Evolutionary conservation across 2,329 filamentous ascomycete genomes (phyloP), one percentile per base, ranked within the genome.

Genomic region (Juglanconis sp.): DNA sequence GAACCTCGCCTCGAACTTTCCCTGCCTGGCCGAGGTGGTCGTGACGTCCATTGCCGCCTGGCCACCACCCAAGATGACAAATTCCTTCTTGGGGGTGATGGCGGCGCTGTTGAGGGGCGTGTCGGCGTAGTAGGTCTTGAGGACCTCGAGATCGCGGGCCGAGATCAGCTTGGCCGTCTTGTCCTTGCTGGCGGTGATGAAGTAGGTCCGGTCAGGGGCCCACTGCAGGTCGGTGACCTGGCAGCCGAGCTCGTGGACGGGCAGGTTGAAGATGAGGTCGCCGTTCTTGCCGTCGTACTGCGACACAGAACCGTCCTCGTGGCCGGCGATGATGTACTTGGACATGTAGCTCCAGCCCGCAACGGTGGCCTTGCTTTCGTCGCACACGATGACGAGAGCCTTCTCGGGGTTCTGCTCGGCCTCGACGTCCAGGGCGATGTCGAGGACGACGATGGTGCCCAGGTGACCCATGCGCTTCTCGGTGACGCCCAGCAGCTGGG

Each of bases 1-100:
- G 85, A 99, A 99, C 67, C 95, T 88, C 49, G 95, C 95, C 79
- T 99, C 95, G 82, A 99, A 99, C 81, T 98, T 98, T 79, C 95
- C 95, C 83, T 99, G 95, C 67, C 95, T 87, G 53, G 92, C 88
- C 38, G 89, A 89, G 55, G 95, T 98, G 57, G 91, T 96, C 61
- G 95, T 99, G 77, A 99, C 95, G 73, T 98, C 94, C 92, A 97
- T 97, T 73, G 95, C 95, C 66, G 93, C 95, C 80, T 99, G 95
- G 69, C 95, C 95, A 86, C 95, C 95, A 70, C 95, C 95, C 49
- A 99, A 89, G 72, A 99, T 96, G 67, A 99, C 94, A 73, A 91
- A 99, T 74, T 98, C 92, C 81, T 98, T 98, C 79, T 96, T 95
- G 58, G 91, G 87, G 13, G 93, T 96, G 69, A 99, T 95, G 71